These are phyloP conservation scores for Plenodomus tracheiphilus DNA, from an alignment of 2,329 filamentous ascomycete genomes.

Conservation along the genomic window DNA sequence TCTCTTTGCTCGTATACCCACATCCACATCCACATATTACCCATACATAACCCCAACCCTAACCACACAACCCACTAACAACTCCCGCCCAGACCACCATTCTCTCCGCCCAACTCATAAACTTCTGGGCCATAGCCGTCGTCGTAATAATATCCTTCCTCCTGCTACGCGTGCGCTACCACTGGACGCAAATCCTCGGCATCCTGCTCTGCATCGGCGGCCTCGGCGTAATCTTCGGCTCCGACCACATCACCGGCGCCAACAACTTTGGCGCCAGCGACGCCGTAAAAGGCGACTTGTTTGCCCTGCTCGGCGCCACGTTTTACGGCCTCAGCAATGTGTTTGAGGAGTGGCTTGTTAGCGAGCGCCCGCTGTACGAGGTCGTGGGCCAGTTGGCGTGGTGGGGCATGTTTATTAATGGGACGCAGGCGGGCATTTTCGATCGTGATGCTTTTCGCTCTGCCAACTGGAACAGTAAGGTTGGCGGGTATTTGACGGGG, in stretches of 20 bases:
- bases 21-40: not conserved
- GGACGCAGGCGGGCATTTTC: slow-evolving; percentile 87
- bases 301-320: slow-evolving; percentile 84
- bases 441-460: slow-evolving; percentile 71
- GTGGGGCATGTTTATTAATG: slow-evolving; percentile 89
- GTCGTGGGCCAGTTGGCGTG: slow-evolving; percentile 89
- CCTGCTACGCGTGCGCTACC: slow-evolving; percentile 86
- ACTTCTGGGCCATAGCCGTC: slow-evolving; percentile 97
- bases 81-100: slow-evolving; percentile 70
- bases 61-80: not conserved
- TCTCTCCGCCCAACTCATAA: slow-evolving; percentile 90
- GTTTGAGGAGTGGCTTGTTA: slow-evolving; percentile 92
- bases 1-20: not conserved
- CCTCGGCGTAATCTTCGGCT: slow-evolving; percentile 82
- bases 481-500: slow-evolving; percentile 83
- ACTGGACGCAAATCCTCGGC: slow-evolving; percentile 78
- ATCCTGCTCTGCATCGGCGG: slow-evolving; percentile 91
- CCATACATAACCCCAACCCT: no score
- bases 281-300: slow-evolving; percentile 87
- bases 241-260: slow-evolving; percentile 79
- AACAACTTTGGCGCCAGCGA: slow-evolving; percentile 71
- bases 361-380: slow-evolving; percentile 84
- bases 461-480: slow-evolving; percentile 50
- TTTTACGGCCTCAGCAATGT: slow-evolving; percentile 92
- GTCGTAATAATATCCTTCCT: slow-evolving; percentile 84